Evolutionary conservation across 148 eudicot species (phyloP).

Genomic region (Polygonum maritimum): DNA sequence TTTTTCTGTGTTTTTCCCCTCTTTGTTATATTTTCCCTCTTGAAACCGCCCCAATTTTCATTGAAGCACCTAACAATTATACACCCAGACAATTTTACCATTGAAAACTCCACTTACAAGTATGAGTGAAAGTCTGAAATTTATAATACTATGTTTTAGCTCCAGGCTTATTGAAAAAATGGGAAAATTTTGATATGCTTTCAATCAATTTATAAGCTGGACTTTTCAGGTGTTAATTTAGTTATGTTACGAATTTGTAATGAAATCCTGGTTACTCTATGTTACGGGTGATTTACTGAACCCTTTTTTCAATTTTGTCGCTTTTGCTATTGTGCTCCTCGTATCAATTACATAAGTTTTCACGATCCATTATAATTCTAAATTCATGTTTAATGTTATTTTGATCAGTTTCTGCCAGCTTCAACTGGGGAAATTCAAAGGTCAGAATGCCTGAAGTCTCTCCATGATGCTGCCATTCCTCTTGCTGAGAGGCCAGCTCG

Average conservation of each 20-base stretch:
- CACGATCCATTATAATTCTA: neutral
- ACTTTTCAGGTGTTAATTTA: neutral
- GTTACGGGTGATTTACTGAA: neutral
- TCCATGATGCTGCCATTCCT: conserved; percentile 73
- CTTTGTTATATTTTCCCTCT: neutral
- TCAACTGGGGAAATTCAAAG: conserved; percentile 81
- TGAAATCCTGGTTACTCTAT: neutral
- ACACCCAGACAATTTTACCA: neutral
- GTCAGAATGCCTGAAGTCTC: conserved; percentile 83
- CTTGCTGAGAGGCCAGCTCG: conserved; percentile 99
- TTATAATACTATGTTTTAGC: neutral
- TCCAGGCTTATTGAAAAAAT: neutral
- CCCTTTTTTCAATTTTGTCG: neutral
- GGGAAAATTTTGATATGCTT: neutral
- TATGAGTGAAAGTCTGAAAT: neutral
- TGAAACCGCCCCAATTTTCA: neutral
- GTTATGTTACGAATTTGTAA: neutral
- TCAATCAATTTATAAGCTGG: neutral
- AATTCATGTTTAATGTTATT: neutral
- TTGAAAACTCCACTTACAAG: neutral
- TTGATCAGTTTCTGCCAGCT: conserved; percentile 68
- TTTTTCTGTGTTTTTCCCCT: neutral
- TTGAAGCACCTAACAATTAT: neutral
- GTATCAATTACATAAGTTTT: neutral
- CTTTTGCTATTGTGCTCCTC: neutral